Evolutionary conservation across 2,329 filamentous ascomycete genomes (phyloP), one percentile per base, ranked within the genome.

Genomic region (Diaporthe sp.): DNA sequence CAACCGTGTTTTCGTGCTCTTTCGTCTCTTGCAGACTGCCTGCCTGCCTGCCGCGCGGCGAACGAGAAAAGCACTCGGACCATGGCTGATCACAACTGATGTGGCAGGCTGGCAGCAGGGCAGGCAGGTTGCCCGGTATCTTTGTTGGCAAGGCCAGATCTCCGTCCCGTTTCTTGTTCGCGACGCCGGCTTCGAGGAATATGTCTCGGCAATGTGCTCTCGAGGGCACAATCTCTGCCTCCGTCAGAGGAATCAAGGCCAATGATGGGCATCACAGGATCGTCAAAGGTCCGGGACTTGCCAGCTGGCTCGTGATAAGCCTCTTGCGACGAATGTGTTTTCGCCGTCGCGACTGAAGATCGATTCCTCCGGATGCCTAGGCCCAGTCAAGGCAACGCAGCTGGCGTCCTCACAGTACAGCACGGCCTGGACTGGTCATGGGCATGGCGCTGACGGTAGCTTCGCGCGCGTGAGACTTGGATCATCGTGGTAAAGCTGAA

Each of bases 401-500:
- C n/a, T 44, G 22, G 61, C n/a, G 61, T 65, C 44, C 12, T 67
- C 62, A 51, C 44, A 68, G 46, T 12, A 19, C 7, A 37, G 62
- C 46, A 53, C 44, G 46, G 46, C 22, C 46, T 67, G 28, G 2
- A 25, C 22, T 68, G 28, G 49, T n/a, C 61, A 37, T 39, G 62
- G 31, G 65, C 34, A 31, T 53, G 65, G 65, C 46, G 65, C 65
- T 42, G 46, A 53, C 46, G 46, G 65, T 68, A 68, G 46, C 65
- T 68, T 68, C 65, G 65, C 46, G 46, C 31, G 46, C 31, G 31
- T 19, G 31, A 53, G 65, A 68, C 65, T 68, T 68, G 65, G 65
- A 68, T 68, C 46, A 68, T 68, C 65, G 65, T 68, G 65, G 65
- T 68, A 68, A 28, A 68, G 65, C 62, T 69, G 72, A 59, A 58